Percentiles rank a stretch among this genome's conserved stretches.
Conservation (phyloP, 2,329 filamentous ascomycete genomes). For the Blastomyces gilchristii region DNA sequence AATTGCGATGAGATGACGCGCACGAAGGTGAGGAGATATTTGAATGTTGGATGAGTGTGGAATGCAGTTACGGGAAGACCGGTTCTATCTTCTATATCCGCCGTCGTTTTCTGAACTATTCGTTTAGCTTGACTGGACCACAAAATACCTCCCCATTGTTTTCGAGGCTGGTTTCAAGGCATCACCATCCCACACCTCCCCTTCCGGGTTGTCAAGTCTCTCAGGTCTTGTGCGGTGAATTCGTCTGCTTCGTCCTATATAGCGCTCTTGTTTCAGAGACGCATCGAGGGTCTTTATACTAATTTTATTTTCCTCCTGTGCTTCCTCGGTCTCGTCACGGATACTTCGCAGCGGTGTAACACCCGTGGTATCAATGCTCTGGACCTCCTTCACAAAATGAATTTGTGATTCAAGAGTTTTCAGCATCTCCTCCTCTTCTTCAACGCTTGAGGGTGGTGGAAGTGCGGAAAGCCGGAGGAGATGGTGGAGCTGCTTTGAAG, state of each 20-base stretch:
- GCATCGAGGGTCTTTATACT: slow-evolving; percentile 29
- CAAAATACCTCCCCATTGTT: slow-evolving; percentile 63
- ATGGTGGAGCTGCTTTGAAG: slow-evolving; percentile 62
- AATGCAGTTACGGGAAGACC: not conserved
- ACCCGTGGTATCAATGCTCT: slow-evolving; percentile 62
- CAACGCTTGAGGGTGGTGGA: slow-evolving; percentile 53
- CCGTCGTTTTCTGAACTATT: not conserved
- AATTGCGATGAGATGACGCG: not conserved
- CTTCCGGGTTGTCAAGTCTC: slow-evolving; percentile 29
- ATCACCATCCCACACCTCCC: slow-evolving; percentile 56
- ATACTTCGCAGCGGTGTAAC: slow-evolving; percentile 68
- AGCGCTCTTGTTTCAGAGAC: slow-evolving; percentile 32
- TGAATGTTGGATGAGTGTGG: not conserved
- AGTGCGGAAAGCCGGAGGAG: slow-evolving; percentile 83
- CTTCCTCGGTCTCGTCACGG: slow-evolving; percentile 54
- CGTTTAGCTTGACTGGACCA: slow-evolving; percentile 48
- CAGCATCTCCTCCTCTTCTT: slow-evolving; percentile 62
- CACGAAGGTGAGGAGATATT: not conserved
- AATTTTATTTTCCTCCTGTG: slow-evolving; percentile 31
- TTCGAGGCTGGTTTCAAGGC: slow-evolving; percentile 55
- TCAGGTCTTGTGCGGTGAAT: slow-evolving; percentile 34
- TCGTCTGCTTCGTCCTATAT: slow-evolving; percentile 35
- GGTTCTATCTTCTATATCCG: not conserved
- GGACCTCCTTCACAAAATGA: slow-evolving; percentile 80
- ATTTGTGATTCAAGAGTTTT: slow-evolving; percentile 69